Percentiles rank a stretch among this genome's conserved stretches.
Conservation (phyloP, 106 monocot genomes). For the Iris macrosiphon region DNA sequence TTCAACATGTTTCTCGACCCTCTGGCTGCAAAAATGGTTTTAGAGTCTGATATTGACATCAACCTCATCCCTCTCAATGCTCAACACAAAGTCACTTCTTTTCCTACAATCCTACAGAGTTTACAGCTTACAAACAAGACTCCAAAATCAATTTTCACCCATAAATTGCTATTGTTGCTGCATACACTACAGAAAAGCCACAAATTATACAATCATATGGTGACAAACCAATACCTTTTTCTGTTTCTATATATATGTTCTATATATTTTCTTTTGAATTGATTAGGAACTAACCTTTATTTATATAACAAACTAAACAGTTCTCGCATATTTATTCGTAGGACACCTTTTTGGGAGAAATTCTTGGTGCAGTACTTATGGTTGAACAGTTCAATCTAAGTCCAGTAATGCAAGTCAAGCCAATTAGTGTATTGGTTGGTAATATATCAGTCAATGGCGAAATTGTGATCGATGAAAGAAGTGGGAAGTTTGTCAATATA, state of each 20-base stretch:
- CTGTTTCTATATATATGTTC: too few species aligned
- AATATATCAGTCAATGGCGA: conserved; percentile 37
- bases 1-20: conserved; percentile 97
- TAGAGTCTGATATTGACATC: conserved; percentile 54
- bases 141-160: conserved; percentile 54
- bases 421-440: conserved; percentile 18
- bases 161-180: conserved; percentile 39
- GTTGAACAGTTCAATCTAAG: conserved; percentile 28
- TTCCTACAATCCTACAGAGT: conserved; percentile 22
- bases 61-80: conserved; percentile 67
- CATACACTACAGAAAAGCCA: conserved; percentile 34
- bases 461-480: conserved; percentile 4
- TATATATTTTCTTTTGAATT: too few species aligned
- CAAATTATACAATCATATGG: conserved; percentile 51
- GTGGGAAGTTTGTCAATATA: conserved; percentile 40
- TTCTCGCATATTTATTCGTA: too few species aligned
- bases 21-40: conserved; percentile 60
- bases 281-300: too few species aligned
- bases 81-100: conserved; percentile 47
- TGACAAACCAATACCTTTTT: conserved; percentile 10
- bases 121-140: conserved; percentile 26
- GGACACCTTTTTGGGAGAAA: conserved; percentile 89
- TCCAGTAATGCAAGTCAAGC: conserved; percentile 11
- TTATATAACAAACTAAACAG: too few species aligned
- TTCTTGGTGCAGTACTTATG: conserved; percentile 66